Evolutionary conservation across 768 basidiomycete genomes (phyloP).

Genomic region (Mycena olivaceomarginata): DNA sequence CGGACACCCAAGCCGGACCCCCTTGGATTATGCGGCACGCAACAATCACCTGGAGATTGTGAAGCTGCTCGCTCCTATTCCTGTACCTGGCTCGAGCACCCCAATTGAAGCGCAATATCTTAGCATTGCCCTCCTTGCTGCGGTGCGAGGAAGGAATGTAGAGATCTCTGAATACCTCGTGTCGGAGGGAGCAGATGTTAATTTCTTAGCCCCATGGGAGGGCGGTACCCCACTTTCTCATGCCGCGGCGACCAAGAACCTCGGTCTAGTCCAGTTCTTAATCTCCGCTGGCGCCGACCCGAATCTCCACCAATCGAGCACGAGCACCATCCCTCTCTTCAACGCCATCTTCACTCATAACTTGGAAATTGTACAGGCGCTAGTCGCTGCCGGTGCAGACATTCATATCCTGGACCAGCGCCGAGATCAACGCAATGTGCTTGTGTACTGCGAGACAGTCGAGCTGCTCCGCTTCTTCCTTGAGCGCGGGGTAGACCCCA

Average conservation of each 20-base stretch:
- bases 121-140: not conserved
- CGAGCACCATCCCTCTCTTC: not conserved
- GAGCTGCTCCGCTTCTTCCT: not conserved
- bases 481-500: not conserved
- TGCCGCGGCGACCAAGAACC: not conserved
- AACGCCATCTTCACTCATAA: not conserved
- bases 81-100: not conserved
- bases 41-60: not conserved
- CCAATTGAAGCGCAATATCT: not conserved
- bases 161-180: not conserved
- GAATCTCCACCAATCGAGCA: not conserved
- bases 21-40: not conserved
- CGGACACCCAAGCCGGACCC: not conserved
- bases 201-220: not conserved
- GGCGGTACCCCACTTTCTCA: not conserved
- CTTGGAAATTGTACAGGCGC: not conserved
- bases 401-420: not conserved
- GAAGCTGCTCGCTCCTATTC: not conserved
- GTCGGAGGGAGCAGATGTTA: not conserved
- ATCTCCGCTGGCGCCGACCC: conserved; percentile 1
- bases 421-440: not conserved
- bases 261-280: not conserved
- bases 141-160: not conserved
- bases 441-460: not conserved
- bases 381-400: not conserved